Conservation (phyloP, 768 basidiomycete genomes). For the Tricholoma furcatifolium region DNA sequence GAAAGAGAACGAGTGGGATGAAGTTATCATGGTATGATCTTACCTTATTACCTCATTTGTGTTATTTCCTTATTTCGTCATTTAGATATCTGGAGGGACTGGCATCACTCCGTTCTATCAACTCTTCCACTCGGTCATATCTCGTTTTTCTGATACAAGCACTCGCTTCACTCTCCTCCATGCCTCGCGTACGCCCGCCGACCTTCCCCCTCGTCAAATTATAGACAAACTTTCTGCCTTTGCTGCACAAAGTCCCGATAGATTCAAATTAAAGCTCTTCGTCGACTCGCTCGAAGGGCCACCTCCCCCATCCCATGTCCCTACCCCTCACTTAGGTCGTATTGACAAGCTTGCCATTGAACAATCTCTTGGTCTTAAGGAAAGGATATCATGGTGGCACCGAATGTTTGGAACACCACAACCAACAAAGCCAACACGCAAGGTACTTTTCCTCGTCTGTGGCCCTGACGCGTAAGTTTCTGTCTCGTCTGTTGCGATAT, state of each 20-base stretch:
- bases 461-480: slow-evolving; percentile 76
- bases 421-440: slow-evolving; percentile 25
- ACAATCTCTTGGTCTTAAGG: slow-evolving; percentile 31
- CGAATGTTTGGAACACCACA: slow-evolving; percentile 24
- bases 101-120: slow-evolving; percentile 88
- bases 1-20: slow-evolving; percentile 62
- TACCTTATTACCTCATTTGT: background rate
- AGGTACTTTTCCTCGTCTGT: slow-evolving; percentile 71
- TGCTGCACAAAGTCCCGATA: slow-evolving; percentile 51
- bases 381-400: slow-evolving; percentile 34
- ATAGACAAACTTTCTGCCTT: slow-evolving; percentile 50
- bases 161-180: slow-evolving; percentile 76
- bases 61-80: background rate
- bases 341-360: slow-evolving; percentile 53
- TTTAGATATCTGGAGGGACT: slow-evolving; percentile 83
- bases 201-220: slow-evolving; percentile 68
- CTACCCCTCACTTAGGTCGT: slow-evolving; percentile 43
- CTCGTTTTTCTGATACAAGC: slow-evolving; percentile 23
- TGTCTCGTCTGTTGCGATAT: background rate
- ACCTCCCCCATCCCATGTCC: slow-evolving; percentile 14
- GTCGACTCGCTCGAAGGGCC: slow-evolving; percentile 50
- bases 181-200: slow-evolving; percentile 56
- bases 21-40: slow-evolving; percentile 67
- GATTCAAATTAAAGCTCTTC: slow-evolving; percentile 58
- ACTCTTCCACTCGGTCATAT: slow-evolving; percentile 58